phyloP scores from a whole-genome alignment of 2,329 filamentous ascomycete genomes.

The Xylaria digitata region DNA sequence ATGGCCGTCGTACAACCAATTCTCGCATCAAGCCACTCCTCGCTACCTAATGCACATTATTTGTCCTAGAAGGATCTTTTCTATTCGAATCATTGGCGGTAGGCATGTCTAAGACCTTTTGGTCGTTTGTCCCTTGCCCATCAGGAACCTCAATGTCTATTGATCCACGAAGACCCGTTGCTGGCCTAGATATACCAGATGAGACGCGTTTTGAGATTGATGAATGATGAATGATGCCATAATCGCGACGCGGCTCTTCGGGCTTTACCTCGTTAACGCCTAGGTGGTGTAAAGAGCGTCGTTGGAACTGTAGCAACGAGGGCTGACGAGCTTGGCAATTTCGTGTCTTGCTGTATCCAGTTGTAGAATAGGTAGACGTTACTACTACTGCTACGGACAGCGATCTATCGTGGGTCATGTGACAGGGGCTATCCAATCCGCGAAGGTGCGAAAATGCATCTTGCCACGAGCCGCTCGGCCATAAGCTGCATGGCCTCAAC shows the following conservation, averaged over 20 bases:
- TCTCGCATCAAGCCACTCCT: neutral
- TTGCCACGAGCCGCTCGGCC: neutral
- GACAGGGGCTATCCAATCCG: neutral
- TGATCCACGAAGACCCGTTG: neutral
- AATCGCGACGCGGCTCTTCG: neutral
- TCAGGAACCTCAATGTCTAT: neutral
- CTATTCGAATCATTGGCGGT: neutral
- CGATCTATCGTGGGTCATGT: neutral
- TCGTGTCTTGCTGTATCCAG: neutral
- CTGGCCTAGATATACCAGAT: neutral
- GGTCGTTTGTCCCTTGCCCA: neutral
- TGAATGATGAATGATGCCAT: too few species aligned
- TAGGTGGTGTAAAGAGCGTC: neutral
- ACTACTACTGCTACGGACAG: neutral
- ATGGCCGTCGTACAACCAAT: slow-evolving; percentile 5
- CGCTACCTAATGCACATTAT: neutral
- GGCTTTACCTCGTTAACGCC: neutral
- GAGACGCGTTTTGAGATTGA: neutral
- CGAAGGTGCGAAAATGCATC: slow-evolving; percentile 1
- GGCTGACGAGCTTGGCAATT: neutral
- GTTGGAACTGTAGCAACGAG: neutral
- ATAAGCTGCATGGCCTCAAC: slow-evolving; percentile 9
- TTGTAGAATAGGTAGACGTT: neutral
- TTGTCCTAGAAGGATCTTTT: neutral
- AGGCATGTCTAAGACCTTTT: slow-evolving; percentile 18